These are phyloP conservation scores for Phytophthora cactorum DNA, from an alignment of 352 stramenopile species.

Conservation along the genomic window DNA sequence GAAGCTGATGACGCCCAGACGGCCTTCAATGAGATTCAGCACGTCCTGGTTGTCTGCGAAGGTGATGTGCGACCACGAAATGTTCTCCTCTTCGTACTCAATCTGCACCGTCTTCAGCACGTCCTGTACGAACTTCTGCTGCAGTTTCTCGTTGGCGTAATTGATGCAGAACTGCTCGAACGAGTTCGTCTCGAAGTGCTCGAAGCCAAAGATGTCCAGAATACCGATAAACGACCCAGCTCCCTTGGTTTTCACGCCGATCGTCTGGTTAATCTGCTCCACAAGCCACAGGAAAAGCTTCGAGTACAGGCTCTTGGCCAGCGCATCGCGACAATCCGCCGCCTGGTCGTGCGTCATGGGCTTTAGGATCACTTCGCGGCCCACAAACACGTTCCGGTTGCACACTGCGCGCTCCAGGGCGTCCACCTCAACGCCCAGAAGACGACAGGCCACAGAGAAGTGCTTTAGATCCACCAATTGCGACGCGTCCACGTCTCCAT, in stretches of 20 bases:
- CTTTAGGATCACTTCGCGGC: conserved; percentile 80
- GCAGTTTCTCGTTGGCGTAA: conserved; percentile 93
- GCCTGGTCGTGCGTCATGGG: conserved; percentile 88
- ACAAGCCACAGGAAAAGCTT: conserved; percentile 97
- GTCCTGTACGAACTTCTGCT: conserved; percentile 89
- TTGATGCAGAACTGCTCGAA: conserved; percentile 96
- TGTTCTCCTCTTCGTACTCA: conserved; percentile 93
- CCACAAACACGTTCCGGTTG: conserved; percentile 85
- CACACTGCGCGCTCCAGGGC: conserved; percentile 75
- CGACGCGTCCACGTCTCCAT: conserved; percentile 83
- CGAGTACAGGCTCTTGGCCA: conserved; percentile 95
- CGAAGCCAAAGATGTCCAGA: conserved; percentile 94
- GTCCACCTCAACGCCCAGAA: conserved; percentile 63
- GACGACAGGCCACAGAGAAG: conserved; percentile 60
- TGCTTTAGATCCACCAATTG: conserved; percentile 62
- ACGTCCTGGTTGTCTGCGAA: conserved; percentile 93
- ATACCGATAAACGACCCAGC: conserved; percentile 90
- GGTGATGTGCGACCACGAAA: conserved; percentile 90
- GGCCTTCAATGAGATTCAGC: conserved; percentile 90
- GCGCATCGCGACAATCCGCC: conserved; percentile 90
- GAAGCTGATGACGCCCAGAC: conserved; percentile 88
- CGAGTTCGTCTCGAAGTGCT: conserved; percentile 92
- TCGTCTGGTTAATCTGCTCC: conserved; percentile 92
- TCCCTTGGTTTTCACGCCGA: conserved; percentile 65
- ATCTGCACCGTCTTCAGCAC: conserved; percentile 93